phyloP scores from a whole-genome alignment of 345 rosid species.

The Iberis pinnata region DNA sequence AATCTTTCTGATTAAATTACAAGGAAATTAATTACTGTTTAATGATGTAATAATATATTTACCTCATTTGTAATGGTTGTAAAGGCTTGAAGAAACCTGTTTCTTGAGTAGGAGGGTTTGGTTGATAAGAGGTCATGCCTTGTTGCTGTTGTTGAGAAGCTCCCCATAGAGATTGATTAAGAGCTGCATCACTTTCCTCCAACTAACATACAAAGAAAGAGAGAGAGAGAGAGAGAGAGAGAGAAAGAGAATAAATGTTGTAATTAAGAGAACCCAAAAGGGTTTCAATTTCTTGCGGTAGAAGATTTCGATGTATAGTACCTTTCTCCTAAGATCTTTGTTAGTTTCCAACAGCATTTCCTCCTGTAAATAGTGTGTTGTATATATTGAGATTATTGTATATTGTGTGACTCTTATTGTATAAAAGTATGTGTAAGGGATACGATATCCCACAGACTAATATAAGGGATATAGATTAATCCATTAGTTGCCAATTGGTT shows the following conservation, averaged over 20 bases:
- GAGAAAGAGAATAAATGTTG: neutral
- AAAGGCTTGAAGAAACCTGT: constrained; percentile 32
- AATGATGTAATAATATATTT: neutral
- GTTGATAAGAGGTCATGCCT: constrained; percentile 19
- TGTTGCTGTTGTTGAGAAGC: constrained; percentile 23
- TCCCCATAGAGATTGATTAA: constrained; percentile 26
- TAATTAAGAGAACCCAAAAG: neutral
- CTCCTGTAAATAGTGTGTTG: constrained; percentile 31
- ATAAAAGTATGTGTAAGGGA: no score
- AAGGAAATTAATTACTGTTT: neutral
- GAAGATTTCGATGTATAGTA: constrained; percentile 7
- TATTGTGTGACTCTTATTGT: neutral
- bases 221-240: neutral
- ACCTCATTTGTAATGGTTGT: constrained; percentile 37
- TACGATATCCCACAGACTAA: no score
- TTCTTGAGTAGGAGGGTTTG: constrained; percentile 24
- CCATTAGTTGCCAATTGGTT: no score
- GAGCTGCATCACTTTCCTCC: constrained; percentile 30
- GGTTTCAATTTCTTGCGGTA: constrained; percentile 1
- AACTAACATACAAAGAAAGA: constrained; percentile 17
- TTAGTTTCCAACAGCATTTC: no score
- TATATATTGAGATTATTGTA: neutral
- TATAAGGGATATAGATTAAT: no score
- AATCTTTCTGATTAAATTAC: neutral
- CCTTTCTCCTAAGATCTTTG: no score